phyloP scores from a whole-genome alignment of 2,329 filamentous ascomycete genomes.

The Botrytis sinoallii region DNA sequence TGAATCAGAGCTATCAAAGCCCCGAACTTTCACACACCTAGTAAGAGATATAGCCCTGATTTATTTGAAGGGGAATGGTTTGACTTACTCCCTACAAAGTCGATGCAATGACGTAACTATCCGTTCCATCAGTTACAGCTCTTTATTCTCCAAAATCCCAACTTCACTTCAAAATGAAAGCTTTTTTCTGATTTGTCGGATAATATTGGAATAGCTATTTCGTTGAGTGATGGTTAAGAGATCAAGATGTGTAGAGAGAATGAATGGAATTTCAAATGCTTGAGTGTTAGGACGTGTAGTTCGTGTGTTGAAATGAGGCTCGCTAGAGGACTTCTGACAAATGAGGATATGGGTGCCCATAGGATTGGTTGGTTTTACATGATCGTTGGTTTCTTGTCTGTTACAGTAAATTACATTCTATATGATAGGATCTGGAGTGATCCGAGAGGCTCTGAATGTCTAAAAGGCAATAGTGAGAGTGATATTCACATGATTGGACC shows the following conservation, averaged over 20 bases:
- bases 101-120: neutral
- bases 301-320: too few species aligned
- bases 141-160: too few species aligned
- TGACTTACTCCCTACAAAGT: neutral
- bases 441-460: too few species aligned
- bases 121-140: fast-evolving
- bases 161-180: neutral
- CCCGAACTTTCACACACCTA: fast-evolving
- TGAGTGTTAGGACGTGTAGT: neutral
- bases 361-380: too few species aligned
- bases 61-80: neutral
- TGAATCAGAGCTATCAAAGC: neutral
- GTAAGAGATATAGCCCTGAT: fast-evolving
- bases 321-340: neutral
- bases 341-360: neutral
- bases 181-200: too few species aligned
- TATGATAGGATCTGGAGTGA: too few species aligned
- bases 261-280: neutral
- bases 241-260: neutral
- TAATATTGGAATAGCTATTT: too few species aligned
- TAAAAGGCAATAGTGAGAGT: too few species aligned
- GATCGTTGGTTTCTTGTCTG: too few species aligned
- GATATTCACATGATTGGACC: too few species aligned
- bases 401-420: too few species aligned
- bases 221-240: too few species aligned